phyloP scores from a whole-genome alignment of 257 asterid species.

The Avicennia marina region DNA sequence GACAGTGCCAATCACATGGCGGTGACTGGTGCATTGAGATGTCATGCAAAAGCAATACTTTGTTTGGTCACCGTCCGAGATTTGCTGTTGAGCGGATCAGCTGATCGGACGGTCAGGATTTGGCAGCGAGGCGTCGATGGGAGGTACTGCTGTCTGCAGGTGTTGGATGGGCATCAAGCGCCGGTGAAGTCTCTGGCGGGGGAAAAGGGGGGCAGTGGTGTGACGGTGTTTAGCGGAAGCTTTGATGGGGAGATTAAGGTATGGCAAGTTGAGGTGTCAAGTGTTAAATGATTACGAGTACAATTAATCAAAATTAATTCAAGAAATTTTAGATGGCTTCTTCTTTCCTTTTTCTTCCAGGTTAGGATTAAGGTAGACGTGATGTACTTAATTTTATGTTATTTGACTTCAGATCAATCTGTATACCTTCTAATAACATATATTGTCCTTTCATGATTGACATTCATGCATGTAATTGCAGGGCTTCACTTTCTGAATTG shows the following conservation, averaged over 20 bases:
- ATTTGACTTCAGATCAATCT: no score
- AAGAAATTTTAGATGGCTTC: no score
- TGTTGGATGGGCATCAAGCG: conserved; percentile 61
- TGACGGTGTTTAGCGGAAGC: conserved; percentile 79
- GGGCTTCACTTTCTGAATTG: no score
- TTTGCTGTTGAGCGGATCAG: conserved; percentile 76
- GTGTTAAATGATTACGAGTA: no score
- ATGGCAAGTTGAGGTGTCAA: conserved; percentile 64
- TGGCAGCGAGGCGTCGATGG: conserved; percentile 62
- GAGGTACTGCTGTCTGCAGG: conserved; percentile 55
- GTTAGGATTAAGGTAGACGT: no score
- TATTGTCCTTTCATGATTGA: no score
- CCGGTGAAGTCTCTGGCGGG: conserved; percentile 75
- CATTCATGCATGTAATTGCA: no score
- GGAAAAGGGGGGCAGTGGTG: conserved; percentile 19
- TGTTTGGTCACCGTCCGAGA: conserved; percentile 53
- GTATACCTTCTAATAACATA: no score
- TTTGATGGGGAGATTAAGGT: conserved; percentile 82
- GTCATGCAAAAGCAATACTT: conserved; percentile 60
- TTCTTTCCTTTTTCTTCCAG: no score
- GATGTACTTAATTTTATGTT: no score
- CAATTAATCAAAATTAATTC: no score
- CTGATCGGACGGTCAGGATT: conserved; percentile 80
- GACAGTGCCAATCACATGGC: conserved; percentile 75
- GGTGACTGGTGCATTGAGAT: conserved; percentile 77